phyloP scores from a whole-genome alignment of 805 yeast genomes.

The Zygosaccharomyces pseudorouxii region DNA sequence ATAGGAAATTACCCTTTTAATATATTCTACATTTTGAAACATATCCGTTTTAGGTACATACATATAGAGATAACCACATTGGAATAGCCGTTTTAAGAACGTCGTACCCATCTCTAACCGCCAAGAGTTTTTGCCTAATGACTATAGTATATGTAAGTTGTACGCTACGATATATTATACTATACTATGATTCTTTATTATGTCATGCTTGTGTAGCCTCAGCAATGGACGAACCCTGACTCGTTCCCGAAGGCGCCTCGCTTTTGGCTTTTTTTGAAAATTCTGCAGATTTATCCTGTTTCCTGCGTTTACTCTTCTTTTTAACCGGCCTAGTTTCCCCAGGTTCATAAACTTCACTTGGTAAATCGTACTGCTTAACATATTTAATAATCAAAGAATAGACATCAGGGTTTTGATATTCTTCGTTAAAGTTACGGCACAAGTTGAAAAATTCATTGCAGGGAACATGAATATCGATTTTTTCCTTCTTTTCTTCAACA shows the following conservation, averaged over 20 bases:
- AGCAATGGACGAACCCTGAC: conserved; percentile 10
- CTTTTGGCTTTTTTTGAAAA: conserved; percentile 35
- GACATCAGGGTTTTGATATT: conserved; percentile 51
- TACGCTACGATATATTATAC: not conserved
- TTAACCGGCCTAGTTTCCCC: conserved; percentile 75
- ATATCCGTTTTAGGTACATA: not conserved
- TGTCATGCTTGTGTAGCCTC: conserved; percentile 16
- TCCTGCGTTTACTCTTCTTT: conserved; percentile 50
- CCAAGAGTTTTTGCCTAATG: conserved; percentile 2
- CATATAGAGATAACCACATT: not conserved
- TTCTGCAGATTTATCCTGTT: conserved; percentile 25
- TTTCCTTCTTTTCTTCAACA: conserved; percentile 49
- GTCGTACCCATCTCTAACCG: too few species aligned
- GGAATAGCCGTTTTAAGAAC: not conserved
- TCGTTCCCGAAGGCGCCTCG: conserved; percentile 11
- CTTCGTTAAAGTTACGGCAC: conserved; percentile 70
- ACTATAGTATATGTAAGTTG: not conserved
- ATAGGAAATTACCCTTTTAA: not conserved
- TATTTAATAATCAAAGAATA: conserved; percentile 60
- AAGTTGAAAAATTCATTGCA: conserved; percentile 82
- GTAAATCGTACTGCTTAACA: conserved; percentile 74
- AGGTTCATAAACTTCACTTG: conserved; percentile 74
- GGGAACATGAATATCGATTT: conserved; percentile 81
- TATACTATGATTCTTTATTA: not conserved
- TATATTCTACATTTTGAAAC: not conserved